These are phyloP conservation scores for Colletotrichum australisinense DNA, from an alignment of 2,329 filamentous ascomycete species.

Conservation along the genomic window DNA sequence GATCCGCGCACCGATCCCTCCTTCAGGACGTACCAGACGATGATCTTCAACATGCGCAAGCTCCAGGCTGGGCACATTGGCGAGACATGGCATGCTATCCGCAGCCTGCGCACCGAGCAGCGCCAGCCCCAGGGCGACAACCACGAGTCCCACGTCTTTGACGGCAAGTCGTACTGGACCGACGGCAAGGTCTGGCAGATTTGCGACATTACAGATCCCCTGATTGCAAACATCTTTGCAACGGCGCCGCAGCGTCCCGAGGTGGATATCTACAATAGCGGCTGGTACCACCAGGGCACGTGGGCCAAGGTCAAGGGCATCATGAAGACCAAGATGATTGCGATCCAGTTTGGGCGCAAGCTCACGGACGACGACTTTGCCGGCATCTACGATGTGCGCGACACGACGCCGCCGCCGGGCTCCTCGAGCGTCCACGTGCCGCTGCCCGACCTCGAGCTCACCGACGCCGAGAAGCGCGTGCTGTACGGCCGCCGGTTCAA, in stretches of 20 bases:
- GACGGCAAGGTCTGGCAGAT: slow-evolving; percentile 96
- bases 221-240: slow-evolving; percentile 75
- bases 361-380: slow-evolving; percentile 61
- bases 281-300: slow-evolving; percentile 87
- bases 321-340: slow-evolving; percentile 87
- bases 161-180: slow-evolving; percentile 77
- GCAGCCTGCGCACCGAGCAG: slow-evolving; percentile 48
- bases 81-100: slow-evolving; percentile 61
- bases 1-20: slow-evolving; percentile 84
- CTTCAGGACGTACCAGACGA: slow-evolving; percentile 86
- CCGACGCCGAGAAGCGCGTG: slow-evolving; percentile 48
- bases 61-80: slow-evolving; percentile 59
- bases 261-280: slow-evolving; percentile 73
- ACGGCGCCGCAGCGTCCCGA: slow-evolving; percentile 67
- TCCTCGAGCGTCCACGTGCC: slow-evolving; percentile 48
- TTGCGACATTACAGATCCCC: slow-evolving; percentile 88
- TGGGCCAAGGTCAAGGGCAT: slow-evolving; percentile 87
- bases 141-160: slow-evolving; percentile 78
- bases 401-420: slow-evolving; percentile 45
- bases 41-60: slow-evolving; percentile 82
- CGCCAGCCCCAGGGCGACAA: slow-evolving; percentile 54
- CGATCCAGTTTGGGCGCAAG: slow-evolving; percentile 68
- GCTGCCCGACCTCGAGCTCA: slow-evolving; percentile 53
- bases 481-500: slow-evolving; percentile 47
- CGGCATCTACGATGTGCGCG: slow-evolving; percentile 51